Evolutionary conservation across 257 asterid species (phyloP).

Genomic region (Anisodus tanguticus): DNA sequence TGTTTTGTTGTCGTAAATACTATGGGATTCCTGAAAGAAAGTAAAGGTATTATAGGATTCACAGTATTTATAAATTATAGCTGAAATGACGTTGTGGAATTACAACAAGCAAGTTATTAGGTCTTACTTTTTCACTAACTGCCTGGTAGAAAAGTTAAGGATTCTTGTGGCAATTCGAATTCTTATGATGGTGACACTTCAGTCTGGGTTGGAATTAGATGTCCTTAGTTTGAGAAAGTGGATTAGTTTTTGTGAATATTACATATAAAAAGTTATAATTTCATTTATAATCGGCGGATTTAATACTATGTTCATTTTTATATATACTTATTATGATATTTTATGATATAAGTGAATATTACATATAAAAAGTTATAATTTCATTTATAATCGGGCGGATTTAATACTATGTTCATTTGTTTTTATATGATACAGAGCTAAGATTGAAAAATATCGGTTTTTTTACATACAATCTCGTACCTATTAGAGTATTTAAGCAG

Average conservation of each 20-base stretch:
- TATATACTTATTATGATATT: no score
- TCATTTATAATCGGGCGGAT: no score
- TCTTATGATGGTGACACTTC: constrained; percentile 22
- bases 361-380: no score
- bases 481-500: constrained; percentile 19
- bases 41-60: background rate
- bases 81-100: background rate
- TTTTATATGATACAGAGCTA: background rate
- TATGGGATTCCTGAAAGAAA: background rate
- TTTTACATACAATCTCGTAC: constrained; percentile 5
- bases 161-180: constrained; percentile 13
- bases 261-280: no score
- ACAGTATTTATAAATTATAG: background rate
- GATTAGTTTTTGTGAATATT: background rate
- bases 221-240: background rate
- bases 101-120: constrained; percentile 13
- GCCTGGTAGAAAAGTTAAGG: background rate
- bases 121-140: background rate
- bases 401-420: no score
- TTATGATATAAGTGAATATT: no score
- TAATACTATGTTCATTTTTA: no score
- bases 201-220: background rate
- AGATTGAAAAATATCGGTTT: background rate
- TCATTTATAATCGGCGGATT: no score
- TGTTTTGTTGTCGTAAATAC: background rate